Evolutionary conservation across 306 rosid species (phyloP).

Genomic region (Gillenia trifoliata): DNA sequence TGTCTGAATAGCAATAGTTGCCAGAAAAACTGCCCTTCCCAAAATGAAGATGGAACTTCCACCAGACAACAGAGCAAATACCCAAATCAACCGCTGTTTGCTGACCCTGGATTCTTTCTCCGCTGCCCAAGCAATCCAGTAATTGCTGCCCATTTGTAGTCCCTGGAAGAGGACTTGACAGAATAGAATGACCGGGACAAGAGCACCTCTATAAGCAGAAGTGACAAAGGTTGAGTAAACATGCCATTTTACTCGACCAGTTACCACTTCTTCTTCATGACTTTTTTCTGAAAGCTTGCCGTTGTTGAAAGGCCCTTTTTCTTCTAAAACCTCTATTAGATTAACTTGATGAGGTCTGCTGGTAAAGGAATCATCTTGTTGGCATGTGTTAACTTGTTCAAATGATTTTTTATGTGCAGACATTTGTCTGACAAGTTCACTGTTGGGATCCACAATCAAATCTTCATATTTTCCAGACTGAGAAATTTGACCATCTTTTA

Average conservation of each 20-base stretch:
- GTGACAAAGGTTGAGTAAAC: conserved; percentile 81
- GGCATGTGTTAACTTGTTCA: conserved; percentile 49
- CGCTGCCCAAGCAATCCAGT: conserved; percentile 94
- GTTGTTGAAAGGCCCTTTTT: conserved; percentile 28
- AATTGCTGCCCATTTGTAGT: conserved; percentile 86
- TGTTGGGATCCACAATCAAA: conserved; percentile 44
- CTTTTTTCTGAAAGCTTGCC: conserved; percentile 32
- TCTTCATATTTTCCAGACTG: conserved; percentile 70
- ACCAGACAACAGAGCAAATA: conserved; percentile 59
- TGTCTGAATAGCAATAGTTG: conserved; percentile 70
- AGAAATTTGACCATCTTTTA: conserved; percentile 68
- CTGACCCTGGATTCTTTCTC: conserved; percentile 46
- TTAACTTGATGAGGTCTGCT: conserved; percentile 33
- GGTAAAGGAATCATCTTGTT: conserved; percentile 30
- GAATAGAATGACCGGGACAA: conserved; percentile 76
- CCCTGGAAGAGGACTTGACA: conserved; percentile 81
- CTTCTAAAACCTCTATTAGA: conserved; percentile 56
- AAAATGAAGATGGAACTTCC: conserved; percentile 83
- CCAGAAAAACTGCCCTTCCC: conserved; percentile 76
- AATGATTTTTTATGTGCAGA: conserved; percentile 70
- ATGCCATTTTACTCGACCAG: conserved; percentile 82
- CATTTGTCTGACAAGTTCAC: conserved; percentile 77
- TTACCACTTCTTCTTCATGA: conserved; percentile 69
- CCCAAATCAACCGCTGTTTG: conserved; percentile 45
- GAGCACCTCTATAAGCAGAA: conserved; percentile 69